Conservation (phyloP, 2,329 filamentous ascomycete species). For the Hypoxylon rubiginosum region DNA sequence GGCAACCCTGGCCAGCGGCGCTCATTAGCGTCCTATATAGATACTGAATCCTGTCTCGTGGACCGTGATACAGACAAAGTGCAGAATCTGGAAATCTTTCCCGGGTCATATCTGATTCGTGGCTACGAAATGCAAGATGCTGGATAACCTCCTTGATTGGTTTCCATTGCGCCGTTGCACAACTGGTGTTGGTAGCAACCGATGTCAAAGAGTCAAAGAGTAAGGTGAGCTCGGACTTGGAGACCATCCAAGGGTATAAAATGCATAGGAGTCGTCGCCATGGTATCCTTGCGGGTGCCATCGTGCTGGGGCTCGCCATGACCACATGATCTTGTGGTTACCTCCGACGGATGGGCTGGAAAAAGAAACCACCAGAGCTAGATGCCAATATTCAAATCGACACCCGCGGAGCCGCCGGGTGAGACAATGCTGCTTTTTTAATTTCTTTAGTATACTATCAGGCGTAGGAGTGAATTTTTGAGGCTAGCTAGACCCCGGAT, state of each 20-base stretch:
- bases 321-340: slow-evolving; percentile 10
- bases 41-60: slow-evolving; percentile 7
- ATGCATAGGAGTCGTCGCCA: slow-evolving; percentile 8
- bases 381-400: slow-evolving; percentile 16
- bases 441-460: slow-evolving; percentile 3
- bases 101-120: background rate
- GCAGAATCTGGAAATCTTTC: background rate
- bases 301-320: slow-evolving; percentile 11
- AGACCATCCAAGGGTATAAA: slow-evolving; percentile 7
- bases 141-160: background rate
- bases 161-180: slow-evolving; percentile 12
- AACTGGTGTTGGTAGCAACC: slow-evolving; percentile 6
- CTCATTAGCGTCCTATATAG: background rate
- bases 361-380: slow-evolving; percentile 21
- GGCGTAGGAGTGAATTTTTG: background rate
- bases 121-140: background rate
- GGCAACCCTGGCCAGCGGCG: background rate
- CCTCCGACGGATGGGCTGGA: slow-evolving; percentile 8
- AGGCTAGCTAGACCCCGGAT: slow-evolving; percentile 1
- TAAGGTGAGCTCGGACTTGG: background rate
- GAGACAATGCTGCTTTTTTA: slow-evolving; percentile 24
- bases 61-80: slow-evolving; percentile 4
- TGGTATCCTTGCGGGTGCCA: slow-evolving; percentile 15
- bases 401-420: background rate
- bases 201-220: background rate